Evolutionary conservation across 805 yeast genomes (phyloP).

Genomic region (Candida qinlingensis): DNA sequence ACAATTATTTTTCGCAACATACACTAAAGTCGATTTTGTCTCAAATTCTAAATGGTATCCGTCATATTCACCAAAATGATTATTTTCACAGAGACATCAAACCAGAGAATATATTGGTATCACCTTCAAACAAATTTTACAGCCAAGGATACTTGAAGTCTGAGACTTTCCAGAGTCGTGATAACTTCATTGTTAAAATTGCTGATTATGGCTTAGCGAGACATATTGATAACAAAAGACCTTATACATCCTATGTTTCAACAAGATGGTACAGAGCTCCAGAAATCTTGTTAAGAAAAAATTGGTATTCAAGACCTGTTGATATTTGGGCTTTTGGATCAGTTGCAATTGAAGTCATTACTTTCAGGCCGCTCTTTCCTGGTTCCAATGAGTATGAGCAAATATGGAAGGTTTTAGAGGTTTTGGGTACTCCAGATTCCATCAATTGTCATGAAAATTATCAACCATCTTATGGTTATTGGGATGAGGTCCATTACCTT

Average conservation of each 20-base stretch:
- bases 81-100: constrained; percentile 88
- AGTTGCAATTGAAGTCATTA: constrained; percentile 69
- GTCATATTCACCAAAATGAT: constrained; percentile 68
- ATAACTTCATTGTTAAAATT: constrained; percentile 57
- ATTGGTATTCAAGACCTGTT: constrained; percentile 58
- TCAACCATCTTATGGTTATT: constrained; percentile 60
- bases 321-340: constrained; percentile 88
- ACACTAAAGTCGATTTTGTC: constrained; percentile 62
- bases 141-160: constrained; percentile 27
- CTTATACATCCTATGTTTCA: constrained; percentile 72
- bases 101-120: constrained; percentile 84
- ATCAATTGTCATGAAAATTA: constrained; percentile 21
- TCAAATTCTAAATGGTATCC: constrained; percentile 71
- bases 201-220: constrained; percentile 83
- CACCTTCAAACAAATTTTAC: constrained; percentile 51
- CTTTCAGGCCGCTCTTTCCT: constrained; percentile 75
- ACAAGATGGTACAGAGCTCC: constrained; percentile 88
- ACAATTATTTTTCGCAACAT: constrained; percentile 45
- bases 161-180: constrained; percentile 21
- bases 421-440: constrained; percentile 67
- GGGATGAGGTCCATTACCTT: constrained; percentile 58
- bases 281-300: constrained; percentile 64
- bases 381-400: constrained; percentile 81
- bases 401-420: constrained; percentile 56
- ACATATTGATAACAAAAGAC: constrained; percentile 43